phyloP scores from a whole-genome alignment of 108 stramenopile species.

The Pseudonitzschia delicatissima region DNA sequence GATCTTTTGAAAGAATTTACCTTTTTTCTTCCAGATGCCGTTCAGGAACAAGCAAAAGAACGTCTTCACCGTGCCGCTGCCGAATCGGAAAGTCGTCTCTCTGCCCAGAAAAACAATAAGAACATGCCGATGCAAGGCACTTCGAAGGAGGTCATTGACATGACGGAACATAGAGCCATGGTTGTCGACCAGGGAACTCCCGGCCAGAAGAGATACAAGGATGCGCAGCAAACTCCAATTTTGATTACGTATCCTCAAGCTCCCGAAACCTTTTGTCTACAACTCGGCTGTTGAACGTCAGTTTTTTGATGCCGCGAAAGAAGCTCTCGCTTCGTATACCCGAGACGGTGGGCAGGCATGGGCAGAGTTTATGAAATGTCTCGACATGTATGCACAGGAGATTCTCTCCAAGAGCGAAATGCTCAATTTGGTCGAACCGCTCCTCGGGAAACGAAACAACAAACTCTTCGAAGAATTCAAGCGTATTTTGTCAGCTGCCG shows the following conservation, averaged over 20 bases:
- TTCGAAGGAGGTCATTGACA: constrained; percentile 58
- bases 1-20: constrained; percentile 92
- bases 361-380: constrained; percentile 93
- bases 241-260: constrained; percentile 28
- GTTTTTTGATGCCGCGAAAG: constrained; percentile 87
- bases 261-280: constrained; percentile 71
- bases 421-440: constrained; percentile 86
- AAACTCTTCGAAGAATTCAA: constrained; percentile 96
- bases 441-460: constrained; percentile 84
- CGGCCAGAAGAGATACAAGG: constrained; percentile 26
- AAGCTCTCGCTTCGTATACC: constrained; percentile 74
- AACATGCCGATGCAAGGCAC: constrained; percentile 1
- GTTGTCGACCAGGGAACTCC: constrained; percentile 3
- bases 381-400: constrained; percentile 94
- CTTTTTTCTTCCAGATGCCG: constrained; percentile 92
- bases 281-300: constrained; percentile 88
- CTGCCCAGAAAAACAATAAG: constrained; percentile 40
- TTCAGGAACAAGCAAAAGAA: constrained; percentile 90
- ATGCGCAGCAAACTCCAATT: constrained; percentile 9
- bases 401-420: constrained; percentile 88
- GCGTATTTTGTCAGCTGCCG: constrained; percentile 78
- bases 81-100: constrained; percentile 80
- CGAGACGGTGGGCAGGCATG: constrained; percentile 89
- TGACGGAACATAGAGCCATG: constrained; percentile 42
- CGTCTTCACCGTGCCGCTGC: constrained; percentile 81